Percentiles rank a stretch among this genome's conserved stretches.
phyloP scores from a whole-genome alignment of 371 early-diverging fungal species.

The Choanephora cucurbitarum region DNA sequence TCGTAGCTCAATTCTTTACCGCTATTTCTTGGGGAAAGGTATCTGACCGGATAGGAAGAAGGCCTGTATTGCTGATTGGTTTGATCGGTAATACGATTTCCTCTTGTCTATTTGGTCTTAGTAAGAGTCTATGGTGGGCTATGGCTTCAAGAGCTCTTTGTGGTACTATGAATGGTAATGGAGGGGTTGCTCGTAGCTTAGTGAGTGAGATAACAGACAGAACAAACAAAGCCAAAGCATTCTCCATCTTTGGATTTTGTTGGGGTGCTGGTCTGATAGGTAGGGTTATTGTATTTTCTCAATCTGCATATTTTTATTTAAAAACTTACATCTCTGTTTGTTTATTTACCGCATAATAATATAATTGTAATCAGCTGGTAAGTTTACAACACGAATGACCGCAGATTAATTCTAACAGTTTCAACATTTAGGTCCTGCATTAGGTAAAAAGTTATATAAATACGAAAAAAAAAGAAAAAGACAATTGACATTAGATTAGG shows the following conservation, averaged over 20 bases:
- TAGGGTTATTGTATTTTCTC: constrained; percentile 15
- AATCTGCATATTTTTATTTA: no score
- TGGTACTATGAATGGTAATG: constrained; percentile 82
- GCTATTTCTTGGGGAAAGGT: constrained; percentile 55
- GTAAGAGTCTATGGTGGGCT: constrained; percentile 65
- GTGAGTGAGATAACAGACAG: constrained; percentile 86
- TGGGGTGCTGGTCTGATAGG: constrained; percentile 71
- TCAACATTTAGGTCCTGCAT: constrained; percentile 33
- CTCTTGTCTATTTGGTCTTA: constrained; percentile 71
- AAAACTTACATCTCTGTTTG: no score
- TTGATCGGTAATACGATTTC: constrained; percentile 69
- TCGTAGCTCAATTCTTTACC: constrained; percentile 55
- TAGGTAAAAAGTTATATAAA: constrained; percentile 8
- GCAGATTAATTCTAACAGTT: no score
- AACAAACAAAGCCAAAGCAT: constrained; percentile 73
- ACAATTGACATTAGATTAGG: constrained; percentile 57
- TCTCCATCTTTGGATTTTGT: constrained; percentile 69
- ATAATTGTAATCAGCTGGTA: no score
- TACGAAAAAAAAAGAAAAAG: background rate
- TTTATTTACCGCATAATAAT: no score
- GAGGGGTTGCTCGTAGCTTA: constrained; percentile 82
- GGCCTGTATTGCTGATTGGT: constrained; percentile 80
- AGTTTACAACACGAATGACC: no score
- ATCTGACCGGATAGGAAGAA: constrained; percentile 68
- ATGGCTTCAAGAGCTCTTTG: constrained; percentile 64